Percentiles rank a stretch among this genome's conserved stretches.
These are phyloP conservation scores for Arthrobotrys pseudoclavata DNA, from an alignment of 2,329 filamentous ascomycete genomes.

Conservation along the genomic window DNA sequence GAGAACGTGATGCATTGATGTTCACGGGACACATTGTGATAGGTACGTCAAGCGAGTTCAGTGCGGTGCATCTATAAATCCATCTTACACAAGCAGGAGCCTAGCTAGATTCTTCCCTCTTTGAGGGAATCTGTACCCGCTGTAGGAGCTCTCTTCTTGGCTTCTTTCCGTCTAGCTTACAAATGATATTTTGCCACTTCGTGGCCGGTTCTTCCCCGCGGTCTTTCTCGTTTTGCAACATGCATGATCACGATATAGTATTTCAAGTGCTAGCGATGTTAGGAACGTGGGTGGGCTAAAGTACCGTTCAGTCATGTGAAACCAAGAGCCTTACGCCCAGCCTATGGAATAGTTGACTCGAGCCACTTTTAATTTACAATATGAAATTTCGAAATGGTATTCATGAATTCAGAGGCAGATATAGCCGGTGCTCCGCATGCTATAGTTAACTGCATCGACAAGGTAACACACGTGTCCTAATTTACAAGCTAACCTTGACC, in stretches of 20 bases:
- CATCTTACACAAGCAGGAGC: background rate
- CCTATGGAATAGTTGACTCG: too few relatives aligned
- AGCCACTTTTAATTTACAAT: too few relatives aligned
- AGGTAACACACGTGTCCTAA: too few relatives aligned
- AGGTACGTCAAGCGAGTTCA: background rate
- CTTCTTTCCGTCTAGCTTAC: background rate
- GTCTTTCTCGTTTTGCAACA: background rate
- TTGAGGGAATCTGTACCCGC: background rate
- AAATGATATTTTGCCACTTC: background rate
- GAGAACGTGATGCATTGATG: background rate
- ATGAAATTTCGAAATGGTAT: too few relatives aligned
- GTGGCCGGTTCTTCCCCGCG: background rate
- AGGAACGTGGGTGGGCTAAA: background rate
- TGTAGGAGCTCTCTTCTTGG: background rate
- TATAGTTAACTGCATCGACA: too few relatives aligned
- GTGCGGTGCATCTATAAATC: background rate
- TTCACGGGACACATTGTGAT: slow-evolving; percentile 5
- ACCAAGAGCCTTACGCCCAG: too few relatives aligned
- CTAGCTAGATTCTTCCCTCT: background rate
- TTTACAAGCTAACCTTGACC: too few relatives aligned
- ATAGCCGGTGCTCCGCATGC: too few relatives aligned
- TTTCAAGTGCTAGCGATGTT: background rate
- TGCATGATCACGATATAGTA: too few relatives aligned
- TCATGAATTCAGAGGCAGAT: too few relatives aligned
- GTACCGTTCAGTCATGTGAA: too few relatives aligned